Evolutionary conservation across 75 land plant species (phyloP), one percentile per base, ranked within the genome.

Genomic region (Picea glauca): DNA sequence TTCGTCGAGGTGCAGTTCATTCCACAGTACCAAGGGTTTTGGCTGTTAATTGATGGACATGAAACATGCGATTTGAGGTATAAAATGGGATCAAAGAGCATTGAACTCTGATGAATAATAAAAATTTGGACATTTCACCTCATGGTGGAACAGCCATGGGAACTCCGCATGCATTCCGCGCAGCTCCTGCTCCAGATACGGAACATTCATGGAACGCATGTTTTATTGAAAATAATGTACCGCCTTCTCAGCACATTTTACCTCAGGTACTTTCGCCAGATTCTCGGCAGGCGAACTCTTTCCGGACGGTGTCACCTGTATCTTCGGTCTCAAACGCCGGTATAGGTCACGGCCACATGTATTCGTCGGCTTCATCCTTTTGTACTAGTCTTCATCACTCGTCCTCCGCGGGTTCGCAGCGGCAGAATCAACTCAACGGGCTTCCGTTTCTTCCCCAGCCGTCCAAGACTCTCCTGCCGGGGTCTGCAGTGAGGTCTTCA

Each of bases 131-230:
- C 35, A 35, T 66, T 33, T 6, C 43, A 66, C 40, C 70, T 66
- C 70, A 33, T 33, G 70, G 35, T 35, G 70, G 70, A 66, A 17
- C n/a, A 66, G 13, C 70, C 43, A 66, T 66, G 70, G 70, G 38
- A 32, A 18, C 70, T 66, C 40, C 20, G 6, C 70, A 32, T 66
- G 8, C 35, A 1, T 26, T 66, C 7, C 40, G 17, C 18, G 17
- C 35, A 32, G 70, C 38, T 33, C 70, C 40, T 64, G 35, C 14
- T 15, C 5, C 67, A 38, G 35, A 33, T 66, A 18, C 18, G 70
- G 70, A 66, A 38, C 40, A 33, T 6, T 14, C 35, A 18, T 33
- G 43, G 70, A 33, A 14, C 43, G 35, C 18, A 66, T 32, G 40
- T 66, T 15, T 33, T 17, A 14, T 7, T 3, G 43, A 66, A 66